These are phyloP conservation scores for Lipomyces sp. DNA, from an alignment of 805 yeast species.

Conservation along the genomic window DNA sequence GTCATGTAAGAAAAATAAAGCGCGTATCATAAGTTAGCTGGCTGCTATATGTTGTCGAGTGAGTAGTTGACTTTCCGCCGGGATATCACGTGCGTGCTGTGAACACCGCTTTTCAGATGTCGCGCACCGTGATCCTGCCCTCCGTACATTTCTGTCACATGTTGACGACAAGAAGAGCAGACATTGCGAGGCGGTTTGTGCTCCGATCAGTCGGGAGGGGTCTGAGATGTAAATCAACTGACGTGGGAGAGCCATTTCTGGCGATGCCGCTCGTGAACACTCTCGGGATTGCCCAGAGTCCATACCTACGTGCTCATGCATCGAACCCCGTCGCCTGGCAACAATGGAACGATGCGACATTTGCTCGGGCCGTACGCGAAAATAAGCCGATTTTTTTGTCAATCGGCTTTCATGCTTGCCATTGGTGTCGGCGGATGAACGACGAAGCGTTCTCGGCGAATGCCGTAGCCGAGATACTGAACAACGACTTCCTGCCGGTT, in stretches of 20 bases:
- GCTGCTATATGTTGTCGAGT: no score
- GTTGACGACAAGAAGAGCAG: no score
- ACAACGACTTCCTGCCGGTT: slow-evolving; percentile 38
- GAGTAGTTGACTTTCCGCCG: no score
- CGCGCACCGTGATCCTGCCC: no score
- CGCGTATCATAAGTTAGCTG: no score
- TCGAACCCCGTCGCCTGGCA: slow-evolving; percentile 41
- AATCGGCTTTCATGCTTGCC: slow-evolving; percentile 41
- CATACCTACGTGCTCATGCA: slow-evolving; percentile 27
- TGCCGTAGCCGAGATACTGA: slow-evolving; percentile 34
- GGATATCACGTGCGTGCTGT: no score
- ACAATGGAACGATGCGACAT: slow-evolving; percentile 37
- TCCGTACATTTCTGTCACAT: no score
- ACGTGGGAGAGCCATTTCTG: slow-evolving; percentile 17
- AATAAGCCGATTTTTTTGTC: slow-evolving; percentile 40
- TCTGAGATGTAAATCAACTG: no score
- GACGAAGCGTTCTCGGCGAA: slow-evolving; percentile 35
- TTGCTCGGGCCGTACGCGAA: slow-evolving; percentile 34
- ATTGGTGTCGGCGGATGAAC: slow-evolving; percentile 42
- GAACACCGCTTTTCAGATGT: no score
- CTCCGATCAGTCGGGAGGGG: no score
- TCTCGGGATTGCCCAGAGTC: slow-evolving; percentile 17
- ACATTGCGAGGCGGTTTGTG: no score
- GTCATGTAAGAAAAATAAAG: no score
- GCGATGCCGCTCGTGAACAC: slow-evolving; percentile 27